Percentiles rank a stretch among this genome's conserved stretches.
Conservation (phyloP, 768 basidiomycete species). For the Boletus pseudopeckii region DNA sequence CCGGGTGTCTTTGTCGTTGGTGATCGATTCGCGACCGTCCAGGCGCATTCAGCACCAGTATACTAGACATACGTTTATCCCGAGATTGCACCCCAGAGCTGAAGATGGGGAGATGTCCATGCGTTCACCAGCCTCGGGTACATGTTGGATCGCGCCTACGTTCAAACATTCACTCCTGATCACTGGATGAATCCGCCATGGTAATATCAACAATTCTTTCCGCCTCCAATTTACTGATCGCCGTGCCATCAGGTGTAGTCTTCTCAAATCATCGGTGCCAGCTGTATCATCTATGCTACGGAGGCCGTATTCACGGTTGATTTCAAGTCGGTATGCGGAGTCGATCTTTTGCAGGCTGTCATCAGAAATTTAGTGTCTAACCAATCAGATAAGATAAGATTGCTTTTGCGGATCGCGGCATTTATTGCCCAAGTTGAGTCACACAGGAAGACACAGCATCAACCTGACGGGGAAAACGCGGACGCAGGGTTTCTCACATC, state of each 20-base stretch:
- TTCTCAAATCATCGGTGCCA: not conserved
- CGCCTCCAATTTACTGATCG: not conserved
- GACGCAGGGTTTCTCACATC: not conserved
- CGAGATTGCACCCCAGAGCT: too few relatives aligned
- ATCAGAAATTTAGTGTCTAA: not conserved
- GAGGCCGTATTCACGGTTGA: not conserved
- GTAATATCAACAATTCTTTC: not conserved
- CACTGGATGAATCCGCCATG: not conserved
- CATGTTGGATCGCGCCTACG: not conserved
- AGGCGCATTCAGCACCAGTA: too few relatives aligned
- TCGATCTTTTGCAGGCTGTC: not conserved
- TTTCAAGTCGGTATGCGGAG: not conserved
- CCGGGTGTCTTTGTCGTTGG: too few relatives aligned
- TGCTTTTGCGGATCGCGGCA: slow-evolving; percentile 5
- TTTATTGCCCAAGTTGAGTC: slow-evolving; percentile 4
- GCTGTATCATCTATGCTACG: not conserved
- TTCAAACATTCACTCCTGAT: not conserved
- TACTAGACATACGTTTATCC: not conserved
- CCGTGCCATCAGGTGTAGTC: not conserved
- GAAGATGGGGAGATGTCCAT: not conserved
- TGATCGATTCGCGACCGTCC: too few relatives aligned
- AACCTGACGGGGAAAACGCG: slow-evolving; percentile 9
- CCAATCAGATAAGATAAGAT: slow-evolving; percentile 25
- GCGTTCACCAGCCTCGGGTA: not conserved
- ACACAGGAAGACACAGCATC: slow-evolving; percentile 19